Conservation (phyloP, 345 rosid species). For the Brassica rapa region DNA sequence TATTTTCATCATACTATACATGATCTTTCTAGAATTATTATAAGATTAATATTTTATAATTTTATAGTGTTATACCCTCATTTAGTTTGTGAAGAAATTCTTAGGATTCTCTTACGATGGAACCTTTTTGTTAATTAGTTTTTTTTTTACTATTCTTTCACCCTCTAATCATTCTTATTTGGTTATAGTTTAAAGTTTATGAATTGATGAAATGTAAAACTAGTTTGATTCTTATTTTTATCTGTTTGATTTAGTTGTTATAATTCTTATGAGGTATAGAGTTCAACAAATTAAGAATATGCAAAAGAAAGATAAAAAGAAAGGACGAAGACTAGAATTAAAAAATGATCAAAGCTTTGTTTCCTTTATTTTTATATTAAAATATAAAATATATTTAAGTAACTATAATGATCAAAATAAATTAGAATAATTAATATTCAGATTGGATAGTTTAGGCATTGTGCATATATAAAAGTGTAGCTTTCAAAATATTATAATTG, state of each 20-base stretch:
- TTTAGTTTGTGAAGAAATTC: neutral
- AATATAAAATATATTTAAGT: too few species aligned
- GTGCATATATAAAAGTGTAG: neutral
- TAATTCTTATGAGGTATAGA: neutral
- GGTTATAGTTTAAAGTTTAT: neutral
- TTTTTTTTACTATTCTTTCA: neutral
- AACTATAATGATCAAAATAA: too few species aligned
- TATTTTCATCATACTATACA: neutral
- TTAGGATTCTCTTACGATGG: neutral
- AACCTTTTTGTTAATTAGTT: neutral
- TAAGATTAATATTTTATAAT: too few species aligned
- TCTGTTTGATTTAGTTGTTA: neutral
- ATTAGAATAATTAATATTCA: too few species aligned
- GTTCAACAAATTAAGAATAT: too few species aligned
- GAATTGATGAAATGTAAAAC: neutral
- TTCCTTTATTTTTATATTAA: too few species aligned
- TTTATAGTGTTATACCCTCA: neutral
- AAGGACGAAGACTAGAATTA: neutral
- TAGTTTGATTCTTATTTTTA: neutral
- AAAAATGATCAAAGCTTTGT: neutral
- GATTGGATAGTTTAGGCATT: neutral
- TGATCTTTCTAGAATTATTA: neutral
- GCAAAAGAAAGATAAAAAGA: neutral
- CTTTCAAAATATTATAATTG: neutral
- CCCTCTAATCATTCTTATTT: neutral